Evolutionary conservation across 2,329 filamentous ascomycete genomes (phyloP), one percentile per base, ranked within the genome.

Genomic region (Alternaria panax): DNA sequence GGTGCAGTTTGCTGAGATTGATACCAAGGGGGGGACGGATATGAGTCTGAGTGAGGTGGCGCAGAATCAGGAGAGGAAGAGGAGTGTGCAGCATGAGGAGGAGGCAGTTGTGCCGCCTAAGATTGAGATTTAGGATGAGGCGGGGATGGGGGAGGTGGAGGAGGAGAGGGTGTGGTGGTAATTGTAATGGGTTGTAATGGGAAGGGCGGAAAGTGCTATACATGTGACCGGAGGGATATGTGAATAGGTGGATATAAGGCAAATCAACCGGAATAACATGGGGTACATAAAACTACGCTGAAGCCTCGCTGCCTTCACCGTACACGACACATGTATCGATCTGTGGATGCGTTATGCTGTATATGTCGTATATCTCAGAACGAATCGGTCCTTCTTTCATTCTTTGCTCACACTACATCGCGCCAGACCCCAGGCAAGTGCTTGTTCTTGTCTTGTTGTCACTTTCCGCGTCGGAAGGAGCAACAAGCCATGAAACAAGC

Each of bases 1-100:
- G 27, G 57, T 80, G 14, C 59, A 62, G 0, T 79, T 75, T 48
- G 60, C 68, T 5, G 76, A 78, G 12, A 63, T 78, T 5, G 75
- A 78, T 41, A 50, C 63, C 5, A 53, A 64, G 8, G 43, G 28
- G 1, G 52, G 59, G 4, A 46, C 67, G 14, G 54, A 65, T 16
- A 63, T 67, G 58, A 71, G 67, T 28, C 53, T 79, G 22, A 65
- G 63, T 6, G 74, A 78, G 32, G 70, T 75, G 42, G 70, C 67
- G 24, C 62, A 62, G 28, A 65, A 65, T 30, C 74, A 78, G 65
- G 73, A 74, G 61, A 59, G 72, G 58, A 78, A 76, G 68, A 62
- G 72, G 60, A 76, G 72, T 52, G 67, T 72, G 30, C 65, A 65
- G 63, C 71, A 71, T 53, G 70, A 67, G 8, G 70, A 67, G 8